Evolutionary conservation across 2,329 filamentous ascomycete species (phyloP).

Genomic region (Xylariaceae sp.): DNA sequence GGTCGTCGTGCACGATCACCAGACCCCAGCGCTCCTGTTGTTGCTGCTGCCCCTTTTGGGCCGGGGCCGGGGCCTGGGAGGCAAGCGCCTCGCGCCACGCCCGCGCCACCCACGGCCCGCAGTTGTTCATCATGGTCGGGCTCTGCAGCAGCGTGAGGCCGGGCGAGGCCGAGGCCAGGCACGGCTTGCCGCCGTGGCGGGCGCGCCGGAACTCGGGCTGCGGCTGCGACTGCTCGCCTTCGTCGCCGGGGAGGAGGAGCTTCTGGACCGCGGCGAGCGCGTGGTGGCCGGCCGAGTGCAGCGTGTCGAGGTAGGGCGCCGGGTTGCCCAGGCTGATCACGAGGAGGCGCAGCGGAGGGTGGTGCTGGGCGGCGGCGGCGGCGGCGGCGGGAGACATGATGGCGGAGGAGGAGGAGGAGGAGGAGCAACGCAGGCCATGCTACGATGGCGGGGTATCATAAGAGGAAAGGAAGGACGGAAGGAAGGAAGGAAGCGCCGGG

Average conservation of each 20-base stretch:
- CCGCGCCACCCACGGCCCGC: conserved; percentile 60
- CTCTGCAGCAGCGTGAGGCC: conserved; percentile 67
- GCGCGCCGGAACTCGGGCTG: conserved; percentile 43
- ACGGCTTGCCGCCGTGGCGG: conserved; percentile 42
- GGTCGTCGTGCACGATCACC: conserved; percentile 81
- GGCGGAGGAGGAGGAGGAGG: no score
- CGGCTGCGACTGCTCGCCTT: conserved; percentile 20
- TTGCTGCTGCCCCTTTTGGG: conserved; percentile 24
- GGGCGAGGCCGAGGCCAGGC: conserved; percentile 37
- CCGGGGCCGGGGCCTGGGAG: conserved; percentile 8
- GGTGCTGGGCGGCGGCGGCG: no score
- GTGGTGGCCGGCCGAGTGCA: conserved; percentile 82
- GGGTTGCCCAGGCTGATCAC: conserved; percentile 87
- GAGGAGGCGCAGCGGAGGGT: conserved; percentile 63
- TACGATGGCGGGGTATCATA: no score
- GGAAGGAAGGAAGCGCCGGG: no score
- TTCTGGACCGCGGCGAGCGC: conserved; percentile 57
- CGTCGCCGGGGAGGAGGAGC: no score
- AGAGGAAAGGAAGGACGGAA: no score
- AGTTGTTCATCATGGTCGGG: conserved; percentile 75
- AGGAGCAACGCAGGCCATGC: no score
- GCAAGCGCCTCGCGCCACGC: conserved; percentile 54
- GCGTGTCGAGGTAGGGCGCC: conserved; percentile 62
- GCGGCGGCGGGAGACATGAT: no score
- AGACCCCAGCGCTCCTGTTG: conserved; percentile 37